phyloP scores from a whole-genome alignment of 2,329 filamentous ascomycete species.

The Ceratocystiopsis brevicomis region DNA sequence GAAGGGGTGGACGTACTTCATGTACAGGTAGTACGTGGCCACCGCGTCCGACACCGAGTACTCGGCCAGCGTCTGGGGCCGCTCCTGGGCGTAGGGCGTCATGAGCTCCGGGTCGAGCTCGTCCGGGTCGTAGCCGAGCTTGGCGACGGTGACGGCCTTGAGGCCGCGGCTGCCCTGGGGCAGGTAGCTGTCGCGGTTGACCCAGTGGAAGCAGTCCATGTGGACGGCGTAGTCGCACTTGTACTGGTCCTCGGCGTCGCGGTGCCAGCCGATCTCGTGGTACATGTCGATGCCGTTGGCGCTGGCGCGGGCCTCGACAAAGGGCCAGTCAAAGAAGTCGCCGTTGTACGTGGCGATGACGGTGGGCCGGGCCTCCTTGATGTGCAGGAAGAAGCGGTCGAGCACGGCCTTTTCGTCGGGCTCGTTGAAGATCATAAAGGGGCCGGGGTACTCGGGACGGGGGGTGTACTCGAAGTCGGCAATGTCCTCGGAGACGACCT shows the following conservation, averaged over 20 bases:
- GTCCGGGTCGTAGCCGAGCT: constrained; percentile 94
- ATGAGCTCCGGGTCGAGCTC: constrained; percentile 95
- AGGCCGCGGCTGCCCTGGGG: constrained; percentile 92
- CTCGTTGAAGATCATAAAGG: constrained; percentile 97
- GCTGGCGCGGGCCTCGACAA: constrained; percentile 82
- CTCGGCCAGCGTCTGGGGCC: constrained; percentile 84
- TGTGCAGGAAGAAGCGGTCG: constrained; percentile 84
- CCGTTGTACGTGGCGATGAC: constrained; percentile 99
- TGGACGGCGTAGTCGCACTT: constrained; percentile 92
- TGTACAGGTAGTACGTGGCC: constrained; percentile 96
- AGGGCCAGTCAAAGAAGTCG: constrained; percentile 99
- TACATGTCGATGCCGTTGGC: constrained; percentile 98
- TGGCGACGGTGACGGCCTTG: constrained; percentile 94
- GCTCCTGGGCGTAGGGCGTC: constrained; percentile 77
- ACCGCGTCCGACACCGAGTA: constrained; percentile 99
- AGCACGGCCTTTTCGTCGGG: constrained; percentile 74
- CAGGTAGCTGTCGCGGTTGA: constrained; percentile 94
- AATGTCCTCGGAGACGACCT: constrained; percentile 95
- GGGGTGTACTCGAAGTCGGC: constrained; percentile 96
- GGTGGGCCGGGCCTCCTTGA: constrained; percentile 85
- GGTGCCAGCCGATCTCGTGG: constrained; percentile 89
- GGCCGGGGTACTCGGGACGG: constrained; percentile 84
- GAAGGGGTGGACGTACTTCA: constrained; percentile 99
- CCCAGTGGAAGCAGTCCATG: constrained; percentile 98
- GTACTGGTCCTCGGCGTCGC: constrained; percentile 89